Conservation (phyloP, 2,329 filamentous ascomycete genomes). For the Calycina marina region DNA sequence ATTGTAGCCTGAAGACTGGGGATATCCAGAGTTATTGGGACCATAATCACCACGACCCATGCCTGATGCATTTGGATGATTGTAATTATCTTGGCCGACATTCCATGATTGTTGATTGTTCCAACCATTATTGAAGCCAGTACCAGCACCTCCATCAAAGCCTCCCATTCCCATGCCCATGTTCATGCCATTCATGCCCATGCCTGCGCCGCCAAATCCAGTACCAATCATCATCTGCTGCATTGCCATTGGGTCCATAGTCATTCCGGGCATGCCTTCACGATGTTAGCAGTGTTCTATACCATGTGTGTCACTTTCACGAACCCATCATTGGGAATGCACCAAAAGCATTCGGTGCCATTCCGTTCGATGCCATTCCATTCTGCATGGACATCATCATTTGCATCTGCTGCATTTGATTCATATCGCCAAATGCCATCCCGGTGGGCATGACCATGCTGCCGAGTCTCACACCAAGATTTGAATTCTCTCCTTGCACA, state of each 20-base stretch:
- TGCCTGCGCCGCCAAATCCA: conserved; percentile 57
- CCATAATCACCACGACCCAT: conserved; percentile 72
- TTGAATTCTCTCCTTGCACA: no score
- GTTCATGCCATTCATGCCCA: conserved; percentile 70
- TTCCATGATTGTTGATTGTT: conserved; percentile 72
- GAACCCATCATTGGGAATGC: conserved; percentile 76
- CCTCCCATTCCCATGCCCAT: conserved; percentile 56
- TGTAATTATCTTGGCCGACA: conserved; percentile 79
- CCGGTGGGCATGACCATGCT: no score
- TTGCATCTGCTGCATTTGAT: conserved; percentile 67
- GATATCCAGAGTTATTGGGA: conserved; percentile 61
- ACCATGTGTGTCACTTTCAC: conserved; percentile 23
- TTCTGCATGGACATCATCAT: conserved; percentile 68
- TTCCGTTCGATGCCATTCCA: conserved; percentile 45
- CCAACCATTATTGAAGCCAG: conserved; percentile 64
- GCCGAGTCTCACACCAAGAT: no score
- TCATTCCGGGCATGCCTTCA: conserved; percentile 55
- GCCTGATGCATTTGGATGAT: conserved; percentile 65
- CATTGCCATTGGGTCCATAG: conserved; percentile 69
- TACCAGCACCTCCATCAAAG: conserved; percentile 45
- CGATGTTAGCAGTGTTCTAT: conserved; percentile 6
- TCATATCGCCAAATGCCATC: conserved; percentile 45
- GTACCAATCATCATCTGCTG: conserved; percentile 69
- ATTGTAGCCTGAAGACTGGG: conserved; percentile 53
- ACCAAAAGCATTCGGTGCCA: conserved; percentile 37